These are phyloP conservation scores for Arthrinium phaeospermum DNA, from an alignment of 2,329 filamentous ascomycete genomes.

Conservation along the genomic window DNA sequence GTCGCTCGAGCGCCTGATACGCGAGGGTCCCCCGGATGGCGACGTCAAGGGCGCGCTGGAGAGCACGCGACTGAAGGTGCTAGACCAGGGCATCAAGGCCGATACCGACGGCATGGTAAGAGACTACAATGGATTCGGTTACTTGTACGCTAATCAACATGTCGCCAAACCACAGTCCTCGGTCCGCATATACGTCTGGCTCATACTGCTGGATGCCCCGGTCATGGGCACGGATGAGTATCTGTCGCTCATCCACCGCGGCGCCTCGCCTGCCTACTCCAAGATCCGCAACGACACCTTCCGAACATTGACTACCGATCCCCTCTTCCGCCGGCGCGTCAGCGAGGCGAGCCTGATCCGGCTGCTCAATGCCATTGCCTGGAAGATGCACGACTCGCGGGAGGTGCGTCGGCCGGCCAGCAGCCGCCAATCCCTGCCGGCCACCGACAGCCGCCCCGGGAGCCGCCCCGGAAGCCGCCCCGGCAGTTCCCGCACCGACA, in stretches of 20 bases:
- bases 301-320: conserved; percentile 92
- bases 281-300: conserved; percentile 99
- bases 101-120: conserved; percentile 82
- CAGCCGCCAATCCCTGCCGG: conserved; percentile 37
- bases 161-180: conserved; percentile 68
- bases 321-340: conserved; percentile 93
- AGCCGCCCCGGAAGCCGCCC: conserved; percentile 40
- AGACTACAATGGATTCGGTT: conserved; percentile 4
- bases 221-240: conserved; percentile 87
- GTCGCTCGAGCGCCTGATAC: conserved; percentile 75
- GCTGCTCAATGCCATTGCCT: conserved; percentile 91
- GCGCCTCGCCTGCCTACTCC: conserved; percentile 90
- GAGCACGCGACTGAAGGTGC: conserved; percentile 73
- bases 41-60: conserved; percentile 71
- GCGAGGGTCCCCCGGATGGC: conserved; percentile 78
- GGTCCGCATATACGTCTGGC: conserved; percentile 93
- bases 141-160: neutral
- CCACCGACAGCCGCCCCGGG: conserved; percentile 41
- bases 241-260: conserved; percentile 87
- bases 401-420: conserved; percentile 47
- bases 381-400: conserved; percentile 85
- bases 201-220: conserved; percentile 87
- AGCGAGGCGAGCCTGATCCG: conserved; percentile 95
- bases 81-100: conserved; percentile 77
- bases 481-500: conserved; percentile 37